Conservation (phyloP, 768 basidiomycete species). For the Paxillus involutus region DNA sequence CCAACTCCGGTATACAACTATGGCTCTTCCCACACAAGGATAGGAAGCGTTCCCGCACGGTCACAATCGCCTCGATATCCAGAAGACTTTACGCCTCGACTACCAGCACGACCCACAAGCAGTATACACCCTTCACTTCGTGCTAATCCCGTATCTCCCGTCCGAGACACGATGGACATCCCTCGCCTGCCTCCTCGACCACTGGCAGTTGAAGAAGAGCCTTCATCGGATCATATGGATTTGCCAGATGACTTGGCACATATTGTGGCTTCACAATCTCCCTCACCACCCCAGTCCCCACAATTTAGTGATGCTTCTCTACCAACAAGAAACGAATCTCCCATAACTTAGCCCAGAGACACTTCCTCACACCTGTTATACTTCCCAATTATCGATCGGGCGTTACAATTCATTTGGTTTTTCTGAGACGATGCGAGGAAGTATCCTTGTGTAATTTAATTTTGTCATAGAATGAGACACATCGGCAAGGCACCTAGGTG, state of each 20-base stretch:
- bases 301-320: slow-evolving; percentile 15
- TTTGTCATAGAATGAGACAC: background rate
- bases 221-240: slow-evolving; percentile 3
- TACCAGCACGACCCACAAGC: slow-evolving; percentile 64
- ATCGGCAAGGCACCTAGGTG: slow-evolving; percentile 4
- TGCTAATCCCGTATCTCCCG: slow-evolving; percentile 50
- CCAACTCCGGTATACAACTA: slow-evolving; percentile 55
- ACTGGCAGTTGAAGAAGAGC: slow-evolving; percentile 26
- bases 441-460: background rate
- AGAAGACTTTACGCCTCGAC: slow-evolving; percentile 72
- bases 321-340: slow-evolving; percentile 5
- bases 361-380: slow-evolving; percentile 14
- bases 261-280: slow-evolving; percentile 11
- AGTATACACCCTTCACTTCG: slow-evolving; percentile 82
- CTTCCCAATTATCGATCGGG: background rate
- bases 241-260: slow-evolving; percentile 6
- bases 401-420: slow-evolving; percentile 4
- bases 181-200: slow-evolving; percentile 28
- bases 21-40: slow-evolving; percentile 70
- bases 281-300: slow-evolving; percentile 18
- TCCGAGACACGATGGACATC: slow-evolving; percentile 35
- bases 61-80: slow-evolving; percentile 27
- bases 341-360: slow-evolving; percentile 9
- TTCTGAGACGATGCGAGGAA: background rate
- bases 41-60: slow-evolving; percentile 46